phyloP scores from a whole-genome alignment of 108 stramenopile genomes.

The Nitzschia palea region DNA sequence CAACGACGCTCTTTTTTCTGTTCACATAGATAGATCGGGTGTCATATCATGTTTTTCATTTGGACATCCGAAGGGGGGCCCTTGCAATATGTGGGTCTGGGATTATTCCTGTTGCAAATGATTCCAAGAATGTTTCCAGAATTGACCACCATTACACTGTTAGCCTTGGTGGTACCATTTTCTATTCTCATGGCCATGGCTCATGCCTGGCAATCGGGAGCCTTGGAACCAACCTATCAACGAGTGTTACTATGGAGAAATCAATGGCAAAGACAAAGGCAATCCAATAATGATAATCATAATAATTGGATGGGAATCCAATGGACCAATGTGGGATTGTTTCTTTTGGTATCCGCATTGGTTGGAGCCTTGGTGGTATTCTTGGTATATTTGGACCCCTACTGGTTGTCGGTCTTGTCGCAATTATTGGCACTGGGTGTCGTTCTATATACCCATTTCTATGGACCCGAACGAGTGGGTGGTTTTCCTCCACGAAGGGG shows the following conservation, averaged over 20 bases:
- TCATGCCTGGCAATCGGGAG: constrained; percentile 5
- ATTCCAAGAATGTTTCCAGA: background rate
- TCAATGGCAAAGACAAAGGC: background rate
- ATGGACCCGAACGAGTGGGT: background rate
- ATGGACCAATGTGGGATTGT: background rate
- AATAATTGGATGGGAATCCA: background rate
- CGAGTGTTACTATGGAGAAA: background rate
- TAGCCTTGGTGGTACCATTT: background rate
- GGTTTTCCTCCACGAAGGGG: background rate
- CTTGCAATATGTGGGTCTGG: constrained; percentile 27
- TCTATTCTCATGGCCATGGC: background rate
- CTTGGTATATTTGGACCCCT: constrained; percentile 1
- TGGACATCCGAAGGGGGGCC: constrained; percentile 34
- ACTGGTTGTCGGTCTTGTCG: constrained; percentile 10
- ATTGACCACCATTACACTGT: background rate
- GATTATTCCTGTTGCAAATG: constrained; percentile 23
- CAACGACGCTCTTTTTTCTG: no score
- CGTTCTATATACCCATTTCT: constrained; percentile 6
- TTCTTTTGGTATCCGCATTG: background rate
- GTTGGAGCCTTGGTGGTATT: background rate
- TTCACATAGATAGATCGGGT: no score
- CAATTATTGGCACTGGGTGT: constrained; percentile 8
- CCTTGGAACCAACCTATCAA: background rate
- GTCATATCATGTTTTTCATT: constrained; percentile 29
- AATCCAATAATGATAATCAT: no score